Percentiles rank a stretch among this genome's conserved stretches.
Evolutionary conservation across 2,329 filamentous ascomycete species (phyloP).

Genomic region (Pleoardoris graminearum): DNA sequence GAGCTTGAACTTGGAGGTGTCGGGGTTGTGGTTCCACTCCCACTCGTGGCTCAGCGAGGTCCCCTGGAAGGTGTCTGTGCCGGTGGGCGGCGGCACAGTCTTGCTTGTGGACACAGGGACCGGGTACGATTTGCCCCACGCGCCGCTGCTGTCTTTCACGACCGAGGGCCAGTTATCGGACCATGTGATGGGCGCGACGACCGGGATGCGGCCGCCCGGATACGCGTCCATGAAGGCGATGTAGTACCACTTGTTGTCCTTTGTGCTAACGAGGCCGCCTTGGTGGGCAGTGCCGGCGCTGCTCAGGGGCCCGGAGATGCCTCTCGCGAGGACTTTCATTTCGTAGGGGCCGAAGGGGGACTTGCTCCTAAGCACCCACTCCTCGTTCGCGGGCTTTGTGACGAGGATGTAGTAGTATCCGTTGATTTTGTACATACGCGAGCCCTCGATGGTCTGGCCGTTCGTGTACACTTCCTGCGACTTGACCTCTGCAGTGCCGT

Average conservation of each 20-base stretch:
- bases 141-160: slow-evolving; percentile 47
- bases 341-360: slow-evolving; percentile 60
- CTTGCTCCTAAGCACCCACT: slow-evolving; percentile 56
- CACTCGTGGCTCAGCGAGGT: slow-evolving; percentile 51
- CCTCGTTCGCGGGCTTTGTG: slow-evolving; percentile 51
- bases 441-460: slow-evolving; percentile 54
- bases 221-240: slow-evolving; percentile 61
- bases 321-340: slow-evolving; percentile 49
- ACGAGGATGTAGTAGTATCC: slow-evolving; percentile 60
- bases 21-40: slow-evolving; percentile 68
- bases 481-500: slow-evolving; percentile 53
- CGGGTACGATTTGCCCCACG: slow-evolving; percentile 55
- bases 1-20: slow-evolving; percentile 52
- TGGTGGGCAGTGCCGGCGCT: slow-evolving; percentile 57
- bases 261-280: slow-evolving; percentile 59
- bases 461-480: slow-evolving; percentile 51
- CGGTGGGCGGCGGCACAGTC: slow-evolving; percentile 37
- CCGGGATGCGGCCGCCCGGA: slow-evolving; percentile 61
- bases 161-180: slow-evolving; percentile 58
- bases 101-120: slow-evolving; percentile 38
- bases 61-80: slow-evolving; percentile 54
- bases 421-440: slow-evolving; percentile 61
- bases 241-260: slow-evolving; percentile 61
- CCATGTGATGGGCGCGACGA: slow-evolving; percentile 60
- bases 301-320: slow-evolving; percentile 49